Evolutionary conservation across 2,329 filamentous ascomycete species (phyloP).

Genomic region (Mycosphaerelloides madeirae): DNA sequence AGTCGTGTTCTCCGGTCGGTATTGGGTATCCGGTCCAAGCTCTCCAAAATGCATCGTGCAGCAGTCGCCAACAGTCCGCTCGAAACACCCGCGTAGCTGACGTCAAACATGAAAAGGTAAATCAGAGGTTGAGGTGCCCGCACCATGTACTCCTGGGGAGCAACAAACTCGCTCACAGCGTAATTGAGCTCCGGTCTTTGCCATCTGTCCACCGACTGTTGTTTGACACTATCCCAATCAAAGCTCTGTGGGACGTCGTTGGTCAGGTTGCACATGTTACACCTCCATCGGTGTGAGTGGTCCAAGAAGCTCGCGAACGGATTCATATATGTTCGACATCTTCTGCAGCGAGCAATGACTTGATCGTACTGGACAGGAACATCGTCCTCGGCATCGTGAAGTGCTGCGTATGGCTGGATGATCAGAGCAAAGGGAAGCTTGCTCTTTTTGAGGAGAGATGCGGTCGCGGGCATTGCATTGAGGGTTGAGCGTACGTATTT

Average conservation of each 20-base stretch:
- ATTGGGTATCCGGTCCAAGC: conserved; percentile 95
- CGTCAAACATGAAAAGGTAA: conserved; percentile 92
- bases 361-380: conserved; percentile 93
- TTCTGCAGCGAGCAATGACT: conserved; percentile 91
- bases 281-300: conserved; percentile 95
- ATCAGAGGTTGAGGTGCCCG: conserved; percentile 91
- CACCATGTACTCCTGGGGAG: conserved; percentile 99
- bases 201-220: conserved; percentile 89
- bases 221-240: conserved; percentile 90
- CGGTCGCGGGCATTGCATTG: conserved; percentile 87
- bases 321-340: conserved; percentile 96
- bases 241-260: conserved; percentile 99
- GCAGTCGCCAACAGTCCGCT: conserved; percentile 88
- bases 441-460: conserved; percentile 92
- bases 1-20: conserved; percentile 86
- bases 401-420: conserved; percentile 88
- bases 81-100: conserved; percentile 84
- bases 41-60: conserved; percentile 89
- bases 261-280: conserved; percentile 98
- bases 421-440: conserved; percentile 92
- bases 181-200: conserved; percentile 90
- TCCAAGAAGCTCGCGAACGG: conserved; percentile 95
- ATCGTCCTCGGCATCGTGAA: conserved; percentile 87
- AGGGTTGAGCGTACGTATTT: conserved; percentile 95
- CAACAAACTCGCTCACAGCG: conserved; percentile 94